Conservation (phyloP, 108 stramenopile genomes). For the Cyclotella cryptica region DNA sequence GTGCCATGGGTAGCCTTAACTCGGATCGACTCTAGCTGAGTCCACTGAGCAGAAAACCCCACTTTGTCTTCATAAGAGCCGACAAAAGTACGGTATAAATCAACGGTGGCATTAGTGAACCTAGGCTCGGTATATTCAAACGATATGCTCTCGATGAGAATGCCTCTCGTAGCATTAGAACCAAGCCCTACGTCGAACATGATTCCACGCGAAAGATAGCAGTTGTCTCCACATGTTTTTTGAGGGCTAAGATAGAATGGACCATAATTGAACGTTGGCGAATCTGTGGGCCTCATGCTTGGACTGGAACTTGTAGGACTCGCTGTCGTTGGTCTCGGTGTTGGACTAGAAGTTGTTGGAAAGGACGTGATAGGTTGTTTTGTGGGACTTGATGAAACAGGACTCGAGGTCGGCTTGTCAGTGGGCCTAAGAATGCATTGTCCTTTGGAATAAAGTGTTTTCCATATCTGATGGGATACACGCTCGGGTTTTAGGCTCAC, state of each 20-base stretch:
- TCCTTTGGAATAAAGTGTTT: conserved; percentile 16
- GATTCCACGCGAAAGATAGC: conserved; percentile 18
- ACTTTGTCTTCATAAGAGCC: conserved; percentile 3
- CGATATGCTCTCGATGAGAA: conserved; percentile 10
- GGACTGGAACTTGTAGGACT: not conserved
- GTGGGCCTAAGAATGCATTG: conserved; percentile 1
- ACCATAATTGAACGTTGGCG: conserved; percentile 20
- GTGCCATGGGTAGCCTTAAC: not conserved
- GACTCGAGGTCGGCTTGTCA: not conserved
- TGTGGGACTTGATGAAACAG: conserved; percentile 6
- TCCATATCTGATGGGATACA: conserved; percentile 26
- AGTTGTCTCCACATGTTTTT: not conserved
- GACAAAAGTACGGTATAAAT: conserved; percentile 33
- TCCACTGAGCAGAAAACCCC: conserved; percentile 6
- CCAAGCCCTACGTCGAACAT: conserved; percentile 29
- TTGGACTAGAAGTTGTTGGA: conserved; percentile 15
- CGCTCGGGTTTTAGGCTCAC: conserved; percentile 13
- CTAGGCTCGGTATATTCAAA: conserved; percentile 19
- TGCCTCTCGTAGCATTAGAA: not conserved
- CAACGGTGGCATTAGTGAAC: conserved; percentile 4
- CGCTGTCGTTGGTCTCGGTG: not conserved
- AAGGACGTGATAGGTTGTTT: not conserved
- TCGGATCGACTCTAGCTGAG: not conserved
- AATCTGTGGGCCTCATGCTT: not conserved
- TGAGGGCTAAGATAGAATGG: conserved; percentile 5